Base-by-base conservation (phyloP, 495 filamentous ascomycete genomes). In the Halenospora varia region DNA sequence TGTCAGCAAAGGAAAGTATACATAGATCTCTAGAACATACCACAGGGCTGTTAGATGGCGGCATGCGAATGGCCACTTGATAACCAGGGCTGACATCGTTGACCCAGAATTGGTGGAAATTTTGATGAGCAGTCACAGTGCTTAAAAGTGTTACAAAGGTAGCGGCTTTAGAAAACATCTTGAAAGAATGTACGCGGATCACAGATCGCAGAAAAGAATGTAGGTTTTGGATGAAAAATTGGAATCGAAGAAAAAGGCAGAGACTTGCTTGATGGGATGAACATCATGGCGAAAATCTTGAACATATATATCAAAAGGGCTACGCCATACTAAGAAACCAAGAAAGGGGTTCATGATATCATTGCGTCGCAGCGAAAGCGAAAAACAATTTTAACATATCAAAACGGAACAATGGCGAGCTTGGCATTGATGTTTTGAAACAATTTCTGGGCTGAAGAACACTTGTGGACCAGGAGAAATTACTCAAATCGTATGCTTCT, bases 101-200 rank as follows among this genome's bases (percentile, higher is more conserved):
- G 11, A 73, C 66, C 69, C 66, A 71, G 51, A 73, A 68, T 52
- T 73, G 70, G 26, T 73, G 69, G 20, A 73, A 66, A 53, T 70
- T 73, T 54, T 73, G 70, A 49, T 73, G 69, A 26, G 70, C 68
- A 10, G 69, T 66, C 48, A 62, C 69, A 24, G 57, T 58, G 4
- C 55, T 46, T 47, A 56, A 20, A 19, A 73, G 52, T 1, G 52
- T 57, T n/a, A 35, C 56, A 24, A 50, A 10, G 25, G 65, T 3
- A 23, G 45, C 35, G 52, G 48, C 41, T 48, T 63, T 64, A 25
- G 23, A 47, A 47, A 57, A 51, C 55, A 57, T 56, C 9, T 48
- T 49, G 45, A 56, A 46, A 42, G 48, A 51, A 57, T 25, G 39
- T 9, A 51, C 35, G 49, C 24, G 26, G 55, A 51, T 52, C 55